Conservation (phyloP, 495 filamentous ascomycete genomes). For the Podospora pseudopauciseta region DNA sequence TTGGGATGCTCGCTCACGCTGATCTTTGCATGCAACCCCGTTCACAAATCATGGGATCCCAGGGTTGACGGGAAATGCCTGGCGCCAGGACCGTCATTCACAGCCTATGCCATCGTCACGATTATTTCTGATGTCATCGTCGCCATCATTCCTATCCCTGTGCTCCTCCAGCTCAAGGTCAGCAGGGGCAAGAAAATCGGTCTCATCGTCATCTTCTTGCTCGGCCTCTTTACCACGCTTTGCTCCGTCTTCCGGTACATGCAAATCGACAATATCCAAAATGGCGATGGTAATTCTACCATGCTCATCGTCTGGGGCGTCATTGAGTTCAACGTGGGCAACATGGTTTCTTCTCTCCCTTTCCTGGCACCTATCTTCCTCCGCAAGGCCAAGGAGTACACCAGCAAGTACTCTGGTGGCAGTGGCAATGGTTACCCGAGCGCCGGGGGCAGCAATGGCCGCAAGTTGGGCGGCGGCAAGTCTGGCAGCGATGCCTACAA, state of each 20-base stretch:
- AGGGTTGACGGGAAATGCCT: conserved; percentile 44
- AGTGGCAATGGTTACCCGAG: conserved; percentile 8
- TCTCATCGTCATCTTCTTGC: conserved; percentile 52
- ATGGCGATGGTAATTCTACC: conserved; percentile 53
- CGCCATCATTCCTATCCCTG: conserved; percentile 52
- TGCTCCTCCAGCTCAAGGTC: conserved; percentile 52
- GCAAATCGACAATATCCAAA: conserved; percentile 52
- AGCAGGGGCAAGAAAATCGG: conserved; percentile 49
- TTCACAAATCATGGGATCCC: conserved; percentile 48
- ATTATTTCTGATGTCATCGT: conserved; percentile 54
- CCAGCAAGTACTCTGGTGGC: conserved; percentile 25
- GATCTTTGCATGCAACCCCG: conserved; percentile 53
- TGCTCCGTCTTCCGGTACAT: conserved; percentile 54
- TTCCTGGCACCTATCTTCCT: conserved; percentile 47
- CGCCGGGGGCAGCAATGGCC: conserved; percentile 21
- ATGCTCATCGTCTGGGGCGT: conserved; percentile 57
- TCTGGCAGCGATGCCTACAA: conserved; percentile 33
- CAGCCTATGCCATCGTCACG: conserved; percentile 50
- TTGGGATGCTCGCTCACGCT: conserved; percentile 48
- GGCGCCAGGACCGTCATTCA: conserved; percentile 49
- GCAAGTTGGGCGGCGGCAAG: conserved; percentile 28
- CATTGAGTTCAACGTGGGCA: conserved; percentile 58
- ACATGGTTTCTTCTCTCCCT: conserved; percentile 47
- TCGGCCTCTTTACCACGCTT: conserved; percentile 57
- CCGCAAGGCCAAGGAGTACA: conserved; percentile 34